Evolutionary conservation across 345 rosid genomes (phyloP), one percentile per base, ranked within the genome.

Genomic region (Crucihimalaya himalaica): DNA sequence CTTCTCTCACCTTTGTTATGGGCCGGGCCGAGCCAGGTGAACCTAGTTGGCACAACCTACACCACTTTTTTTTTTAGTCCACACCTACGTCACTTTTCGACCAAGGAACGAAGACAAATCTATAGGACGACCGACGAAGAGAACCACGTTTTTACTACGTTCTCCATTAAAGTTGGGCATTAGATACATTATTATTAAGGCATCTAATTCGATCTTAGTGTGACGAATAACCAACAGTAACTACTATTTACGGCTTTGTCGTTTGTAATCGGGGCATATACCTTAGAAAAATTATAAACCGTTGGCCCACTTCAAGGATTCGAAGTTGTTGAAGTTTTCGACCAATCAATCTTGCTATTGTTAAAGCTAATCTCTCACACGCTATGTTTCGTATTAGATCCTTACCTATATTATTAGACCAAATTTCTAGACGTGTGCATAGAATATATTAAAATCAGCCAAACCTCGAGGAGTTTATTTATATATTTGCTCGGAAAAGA

Each of bases 321-420:
- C 34, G 0, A 57, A 34, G 3, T 43, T 45, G 63, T 71, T 71
- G 6, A 20, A 40, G 28, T 28, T 40, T 25, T 39, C 54, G 23
- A 46, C 45, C 55, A 28, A 50, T 28, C 23, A 75, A 67, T 39
- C 20, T 67, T 74, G 73, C 78, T 50, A 67, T 3, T 16, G 62
- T 40, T 75, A 6, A 75, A 68, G 79, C 74, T 75, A 61, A 75
- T 40, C 5, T 29, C 46, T 68, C 62, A n/a, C 10, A 51, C 21
- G 14, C 32, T 50, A 12, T 11, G 5, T 43, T 47, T 48, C 64
- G 74, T 40, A 68, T 68, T 52, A 68, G 63, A 61, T 75, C 45
- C 79, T 59, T 50, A 51, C 51, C 20, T 42, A 35, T 42, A 28
- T 21, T 70, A 61, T 53, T 75, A 51, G 28, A 8, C 23, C 51